A percentile compares a stretch with the other conserved stretches of the same genome.
Evolutionary conservation across 23 red algal species (phyloP).

Genomic region (Pyropia yezoensis): DNA sequence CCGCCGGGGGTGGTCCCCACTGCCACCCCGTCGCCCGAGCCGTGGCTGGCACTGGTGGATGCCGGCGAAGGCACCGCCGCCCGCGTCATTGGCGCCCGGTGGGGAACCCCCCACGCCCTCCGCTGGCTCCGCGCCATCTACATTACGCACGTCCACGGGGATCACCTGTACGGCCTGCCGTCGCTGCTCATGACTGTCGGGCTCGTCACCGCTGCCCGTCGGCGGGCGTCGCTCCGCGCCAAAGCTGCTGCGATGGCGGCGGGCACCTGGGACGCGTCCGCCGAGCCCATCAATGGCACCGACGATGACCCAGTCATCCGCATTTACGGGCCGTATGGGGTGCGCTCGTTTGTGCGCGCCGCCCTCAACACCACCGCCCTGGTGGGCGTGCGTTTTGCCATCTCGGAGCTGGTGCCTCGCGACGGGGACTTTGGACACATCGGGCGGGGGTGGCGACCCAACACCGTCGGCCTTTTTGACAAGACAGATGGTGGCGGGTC

Average conservation of each 20-base stretch:
- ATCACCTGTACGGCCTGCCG: constrained; percentile 85
- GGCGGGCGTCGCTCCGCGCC: constrained; percentile 9
- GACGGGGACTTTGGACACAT: constrained; percentile 61
- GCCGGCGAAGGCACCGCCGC: constrained; percentile 59
- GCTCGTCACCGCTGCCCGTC: constrained; percentile 30
- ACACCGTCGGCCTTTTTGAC: constrained; percentile 47
- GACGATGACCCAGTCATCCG: constrained; percentile 37
- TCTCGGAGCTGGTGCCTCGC: constrained; percentile 60
- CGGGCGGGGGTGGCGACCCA: constrained; percentile 3
- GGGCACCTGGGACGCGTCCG: constrained; percentile 14
- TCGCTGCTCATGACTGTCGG: constrained; percentile 43
- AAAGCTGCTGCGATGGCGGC: not conserved
- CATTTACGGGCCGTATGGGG: constrained; percentile 85
- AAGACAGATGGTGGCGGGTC: constrained; percentile 1
- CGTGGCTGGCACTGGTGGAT: constrained; percentile 66
- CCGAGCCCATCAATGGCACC: not conserved
- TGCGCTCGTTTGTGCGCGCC: constrained; percentile 68
- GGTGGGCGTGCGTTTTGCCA: constrained; percentile 58
- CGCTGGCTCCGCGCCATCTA: constrained; percentile 66
- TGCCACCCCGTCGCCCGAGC: not conserved
- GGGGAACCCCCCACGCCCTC: constrained; percentile 67
- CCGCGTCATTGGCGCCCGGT: constrained; percentile 46
- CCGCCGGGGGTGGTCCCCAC: not conserved
- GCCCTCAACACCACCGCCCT: constrained; percentile 36
- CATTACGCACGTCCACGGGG: constrained; percentile 93